Evolutionary conservation across 2,329 filamentous ascomycete species (phyloP).

Genomic region (Microsporum audouinii): DNA sequence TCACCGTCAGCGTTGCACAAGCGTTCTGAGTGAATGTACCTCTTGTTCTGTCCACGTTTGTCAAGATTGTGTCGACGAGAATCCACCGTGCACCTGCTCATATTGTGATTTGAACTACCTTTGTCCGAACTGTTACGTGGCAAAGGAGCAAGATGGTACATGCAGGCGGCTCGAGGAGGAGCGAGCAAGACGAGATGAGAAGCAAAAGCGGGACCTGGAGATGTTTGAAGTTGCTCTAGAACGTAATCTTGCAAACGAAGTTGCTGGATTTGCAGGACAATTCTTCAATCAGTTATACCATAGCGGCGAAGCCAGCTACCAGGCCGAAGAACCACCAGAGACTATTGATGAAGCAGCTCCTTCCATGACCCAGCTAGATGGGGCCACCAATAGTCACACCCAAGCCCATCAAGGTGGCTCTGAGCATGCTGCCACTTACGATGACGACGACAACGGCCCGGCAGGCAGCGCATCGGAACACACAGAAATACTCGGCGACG

Average conservation of each 20-base stretch:
- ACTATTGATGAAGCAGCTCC: slow-evolving; percentile 7
- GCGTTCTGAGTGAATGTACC: slow-evolving; percentile 35
- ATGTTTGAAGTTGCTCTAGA: slow-evolving; percentile 31
- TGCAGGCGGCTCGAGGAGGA: slow-evolving; percentile 32
- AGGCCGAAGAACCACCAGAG: slow-evolving; percentile 5
- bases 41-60: slow-evolving; percentile 38
- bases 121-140: slow-evolving; percentile 34
- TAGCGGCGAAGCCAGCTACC: not conserved
- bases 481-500: slow-evolving; percentile 12
- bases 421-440: not conserved
- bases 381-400: slow-evolving; percentile 2
- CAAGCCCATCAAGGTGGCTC: not conserved
- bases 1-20: slow-evolving; percentile 35
- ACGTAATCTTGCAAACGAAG: slow-evolving; percentile 32
- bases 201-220: slow-evolving; percentile 33
- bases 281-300: slow-evolving; percentile 25
- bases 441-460: slow-evolving; percentile 12
- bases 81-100: slow-evolving; percentile 35
- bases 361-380: slow-evolving; percentile 8
- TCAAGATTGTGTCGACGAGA: slow-evolving; percentile 31
- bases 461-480: slow-evolving; percentile 14
- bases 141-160: slow-evolving; percentile 29
- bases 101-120: slow-evolving; percentile 35
- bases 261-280: slow-evolving; percentile 32
- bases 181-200: slow-evolving; percentile 27